A percentile compares a stretch with the other conserved stretches of the same genome.
Evolutionary conservation across 1,284 basidiomycete genomes (phyloP).

Genomic region (Meripilus lineatus): DNA sequence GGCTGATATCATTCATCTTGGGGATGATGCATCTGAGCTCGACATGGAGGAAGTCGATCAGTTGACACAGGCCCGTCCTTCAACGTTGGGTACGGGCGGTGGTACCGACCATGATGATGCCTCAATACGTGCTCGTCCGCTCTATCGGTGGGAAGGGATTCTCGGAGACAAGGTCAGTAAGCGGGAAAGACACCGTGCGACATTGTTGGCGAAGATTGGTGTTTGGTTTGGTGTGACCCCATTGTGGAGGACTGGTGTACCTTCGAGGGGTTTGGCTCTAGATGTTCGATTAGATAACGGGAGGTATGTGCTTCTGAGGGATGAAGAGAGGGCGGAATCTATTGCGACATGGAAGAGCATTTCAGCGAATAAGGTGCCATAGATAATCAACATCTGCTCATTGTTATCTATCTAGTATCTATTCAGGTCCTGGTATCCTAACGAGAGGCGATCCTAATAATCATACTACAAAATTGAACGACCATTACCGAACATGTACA

Average conservation of each 20-base stretch:
- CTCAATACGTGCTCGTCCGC: conserved; percentile 53
- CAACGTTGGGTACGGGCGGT: conserved; percentile 60
- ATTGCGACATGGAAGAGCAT: not conserved
- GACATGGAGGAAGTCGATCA: conserved; percentile 59
- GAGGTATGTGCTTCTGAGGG: conserved; percentile 46
- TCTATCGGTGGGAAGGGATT: conserved; percentile 72
- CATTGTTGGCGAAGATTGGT: conserved; percentile 48
- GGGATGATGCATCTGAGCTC: conserved; percentile 44
- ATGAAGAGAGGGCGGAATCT: conserved; percentile 10
- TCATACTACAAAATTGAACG: no score
- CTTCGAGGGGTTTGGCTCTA: conserved; percentile 51
- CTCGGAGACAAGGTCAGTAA: conserved; percentile 48
- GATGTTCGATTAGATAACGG: conserved; percentile 54
- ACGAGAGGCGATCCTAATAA: no score
- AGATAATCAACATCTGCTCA: not conserved
- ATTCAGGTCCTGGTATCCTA: not conserved
- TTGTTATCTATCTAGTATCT: not conserved
- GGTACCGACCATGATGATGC: conserved; percentile 70
- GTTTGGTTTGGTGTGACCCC: conserved; percentile 68
- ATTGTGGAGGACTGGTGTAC: conserved; percentile 46
- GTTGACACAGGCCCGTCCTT: conserved; percentile 44
- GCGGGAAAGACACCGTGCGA: conserved; percentile 31
- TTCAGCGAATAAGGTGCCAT: not conserved
- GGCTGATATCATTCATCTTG: conserved; percentile 60
- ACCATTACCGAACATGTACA: not conserved